Evolutionary conservation across 2,329 filamentous ascomycete genomes (phyloP).

Genomic region (Zymoseptoria ardabiliae): DNA sequence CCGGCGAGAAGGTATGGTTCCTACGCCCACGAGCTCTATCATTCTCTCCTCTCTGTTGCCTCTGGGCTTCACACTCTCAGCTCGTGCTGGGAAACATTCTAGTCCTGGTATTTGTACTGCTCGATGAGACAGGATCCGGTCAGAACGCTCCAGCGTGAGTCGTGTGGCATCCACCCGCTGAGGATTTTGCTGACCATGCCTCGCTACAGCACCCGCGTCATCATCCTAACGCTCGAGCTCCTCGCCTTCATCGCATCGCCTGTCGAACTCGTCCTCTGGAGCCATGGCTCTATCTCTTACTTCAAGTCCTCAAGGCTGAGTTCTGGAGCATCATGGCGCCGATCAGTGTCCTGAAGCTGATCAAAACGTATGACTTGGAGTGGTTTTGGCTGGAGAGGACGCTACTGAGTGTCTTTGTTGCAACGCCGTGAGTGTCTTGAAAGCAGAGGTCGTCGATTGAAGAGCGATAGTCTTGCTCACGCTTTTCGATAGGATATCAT

Average conservation of each 20-base stretch:
- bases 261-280: constrained; percentile 16
- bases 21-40: too few relatives aligned
- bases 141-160: background rate
- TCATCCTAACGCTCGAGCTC: constrained; percentile 5
- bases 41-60: background rate
- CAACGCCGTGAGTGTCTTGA: too few relatives aligned
- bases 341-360: constrained; percentile 1
- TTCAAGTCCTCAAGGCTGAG: constrained; percentile 16
- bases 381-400: too few relatives aligned
- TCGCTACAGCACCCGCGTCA: background rate
- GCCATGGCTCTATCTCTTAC: constrained; percentile 13
- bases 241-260: constrained; percentile 9
- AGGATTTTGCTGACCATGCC: background rate
- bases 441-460: too few relatives aligned
- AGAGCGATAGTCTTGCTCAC: too few relatives aligned
- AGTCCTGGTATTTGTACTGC: background rate
- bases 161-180: background rate
- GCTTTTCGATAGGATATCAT: too few relatives aligned
- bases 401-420: too few relatives aligned
- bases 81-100: background rate
- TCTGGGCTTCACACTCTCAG: background rate
- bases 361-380: too few relatives aligned
- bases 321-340: constrained; percentile 10
- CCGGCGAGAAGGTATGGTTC: too few relatives aligned
- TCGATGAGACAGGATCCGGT: background rate